Percentiles rank a stretch among this genome's conserved stretches.
These are phyloP conservation scores for Hyaloscypha variabilis DNA, from an alignment of 495 filamentous ascomycete species.

Conservation along the genomic window DNA sequence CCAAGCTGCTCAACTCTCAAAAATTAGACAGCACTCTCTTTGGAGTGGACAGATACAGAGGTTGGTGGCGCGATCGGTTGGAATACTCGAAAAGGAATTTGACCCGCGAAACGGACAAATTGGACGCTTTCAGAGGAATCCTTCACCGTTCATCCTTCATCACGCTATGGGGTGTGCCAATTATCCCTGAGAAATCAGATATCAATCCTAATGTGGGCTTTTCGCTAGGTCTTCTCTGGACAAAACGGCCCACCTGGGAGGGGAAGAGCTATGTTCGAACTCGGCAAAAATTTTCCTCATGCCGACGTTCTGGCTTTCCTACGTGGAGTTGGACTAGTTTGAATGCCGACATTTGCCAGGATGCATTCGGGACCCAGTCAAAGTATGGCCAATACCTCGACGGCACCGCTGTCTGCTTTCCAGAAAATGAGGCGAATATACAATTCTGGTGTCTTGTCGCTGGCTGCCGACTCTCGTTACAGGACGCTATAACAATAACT, in stretches of 20 bases:
- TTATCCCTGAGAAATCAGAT: neutral
- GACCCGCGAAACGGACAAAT: neutral
- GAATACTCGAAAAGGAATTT: neutral
- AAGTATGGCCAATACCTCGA: neutral
- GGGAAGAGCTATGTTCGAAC: neutral
- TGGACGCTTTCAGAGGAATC: conserved; percentile 11
- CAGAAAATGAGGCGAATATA: neutral
- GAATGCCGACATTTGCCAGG: neutral
- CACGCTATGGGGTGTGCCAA: conserved; percentile 5
- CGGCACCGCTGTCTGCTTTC: neutral
- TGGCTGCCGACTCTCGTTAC: neutral
- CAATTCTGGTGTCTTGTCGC: neutral
- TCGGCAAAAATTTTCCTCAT: neutral
- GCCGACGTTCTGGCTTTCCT: neutral
- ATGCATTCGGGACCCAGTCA: too few relatives aligned
- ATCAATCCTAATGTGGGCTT: neutral
- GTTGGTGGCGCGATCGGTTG: neutral
- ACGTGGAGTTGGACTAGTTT: conserved; percentile 10
- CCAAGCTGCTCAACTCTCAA: neutral
- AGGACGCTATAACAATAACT: neutral
- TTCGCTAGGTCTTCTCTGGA: neutral
- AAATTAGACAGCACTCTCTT: neutral
- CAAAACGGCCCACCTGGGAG: neutral
- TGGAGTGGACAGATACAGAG: neutral
- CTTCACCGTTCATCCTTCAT: neutral